Evolutionary conservation across 2,329 filamentous ascomycete species (phyloP), one percentile per base, ranked within the genome.

Genomic region (Bipolaris gigantea): DNA sequence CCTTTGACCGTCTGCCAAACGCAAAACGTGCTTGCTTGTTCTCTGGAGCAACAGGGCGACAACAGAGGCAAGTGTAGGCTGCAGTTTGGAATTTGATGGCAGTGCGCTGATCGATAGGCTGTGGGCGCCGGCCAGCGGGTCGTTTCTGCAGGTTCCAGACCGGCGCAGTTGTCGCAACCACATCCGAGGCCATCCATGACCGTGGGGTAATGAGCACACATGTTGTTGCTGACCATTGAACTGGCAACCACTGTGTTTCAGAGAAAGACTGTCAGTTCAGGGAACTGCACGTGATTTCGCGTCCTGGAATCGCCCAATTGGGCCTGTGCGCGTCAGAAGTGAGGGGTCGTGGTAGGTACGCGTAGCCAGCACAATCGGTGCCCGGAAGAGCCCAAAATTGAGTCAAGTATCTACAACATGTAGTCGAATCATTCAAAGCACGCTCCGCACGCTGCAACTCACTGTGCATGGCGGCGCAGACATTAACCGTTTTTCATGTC

Each of bases 21-120:
- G 45, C 32, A 47, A 34, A 38, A 23, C 33, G 21, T 55, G 49
- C 46, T 36, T 44, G 40, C 42, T 43, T 35, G 51, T 59, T 45
- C 52, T 57, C 48, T 62, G 64, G 49, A 53, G 53, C 61, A 56
- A 55, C 40, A 49, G 54, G 53, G 39, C 42, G 33, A 54, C 40
- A 50, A 46, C 38, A 49, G 53, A 52, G 49, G 43, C 19, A 43
- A 43, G 50, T 32, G 58, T 52, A 63, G 62, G 56, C 62, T 51
- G 56, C 57, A 54, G 66, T 71, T 66, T 70, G 66, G 55, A 55
- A 66, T 65, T 45, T 38, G 53, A 58, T 58, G 59, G 59, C 61
- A 59, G 61, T 63, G 62, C 57, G 60, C 55, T 43, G 56, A 55
- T 59, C 57, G 64, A 64, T 66, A 66, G 67, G 67, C 62, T 69